These are phyloP conservation scores for Chalciporus sp. DNA, from an alignment of 1,284 basidiomycete species.

Conservation along the genomic window DNA sequence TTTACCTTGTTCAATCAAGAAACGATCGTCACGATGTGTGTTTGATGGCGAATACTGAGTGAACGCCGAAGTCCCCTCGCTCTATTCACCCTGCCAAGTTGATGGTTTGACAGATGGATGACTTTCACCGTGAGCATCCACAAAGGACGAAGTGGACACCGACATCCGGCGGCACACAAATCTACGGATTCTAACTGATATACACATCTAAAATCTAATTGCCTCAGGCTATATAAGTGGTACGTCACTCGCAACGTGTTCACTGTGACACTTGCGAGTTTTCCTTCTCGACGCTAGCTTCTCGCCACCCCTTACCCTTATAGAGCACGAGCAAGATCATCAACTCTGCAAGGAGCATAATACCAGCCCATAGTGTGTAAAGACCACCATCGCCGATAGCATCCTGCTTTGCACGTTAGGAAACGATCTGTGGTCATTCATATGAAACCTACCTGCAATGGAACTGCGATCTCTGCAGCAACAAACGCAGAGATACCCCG, in stretches of 20 bases:
- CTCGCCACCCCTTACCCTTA: slow-evolving; percentile 44
- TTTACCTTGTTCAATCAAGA: no score
- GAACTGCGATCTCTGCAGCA: slow-evolving; percentile 68
- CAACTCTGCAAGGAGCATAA: slow-evolving; percentile 45
- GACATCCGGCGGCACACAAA: no score
- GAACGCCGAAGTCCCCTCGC: no score
- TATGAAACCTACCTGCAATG: slow-evolving; percentile 20
- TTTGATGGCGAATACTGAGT: no score
- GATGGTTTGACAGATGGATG: no score
- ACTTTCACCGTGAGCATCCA: no score
- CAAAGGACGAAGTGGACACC: no score
- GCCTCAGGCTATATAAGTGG: no score
- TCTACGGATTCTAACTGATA: no score
- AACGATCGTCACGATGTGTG: no score
- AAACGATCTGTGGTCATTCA: neutral
- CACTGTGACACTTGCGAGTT: neutral
- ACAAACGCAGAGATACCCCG: slow-evolving; percentile 71
- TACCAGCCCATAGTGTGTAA: slow-evolving; percentile 60
- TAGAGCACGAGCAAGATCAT: slow-evolving; percentile 46
- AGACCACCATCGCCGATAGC: slow-evolving; percentile 65
- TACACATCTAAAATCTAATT: no score
- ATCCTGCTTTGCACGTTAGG: slow-evolving; percentile 33
- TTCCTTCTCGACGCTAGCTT: slow-evolving; percentile 24
- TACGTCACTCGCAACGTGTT: neutral
- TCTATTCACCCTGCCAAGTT: no score